phyloP scores from a whole-genome alignment of 768 basidiomycete species.

The Russula lepida region DNA sequence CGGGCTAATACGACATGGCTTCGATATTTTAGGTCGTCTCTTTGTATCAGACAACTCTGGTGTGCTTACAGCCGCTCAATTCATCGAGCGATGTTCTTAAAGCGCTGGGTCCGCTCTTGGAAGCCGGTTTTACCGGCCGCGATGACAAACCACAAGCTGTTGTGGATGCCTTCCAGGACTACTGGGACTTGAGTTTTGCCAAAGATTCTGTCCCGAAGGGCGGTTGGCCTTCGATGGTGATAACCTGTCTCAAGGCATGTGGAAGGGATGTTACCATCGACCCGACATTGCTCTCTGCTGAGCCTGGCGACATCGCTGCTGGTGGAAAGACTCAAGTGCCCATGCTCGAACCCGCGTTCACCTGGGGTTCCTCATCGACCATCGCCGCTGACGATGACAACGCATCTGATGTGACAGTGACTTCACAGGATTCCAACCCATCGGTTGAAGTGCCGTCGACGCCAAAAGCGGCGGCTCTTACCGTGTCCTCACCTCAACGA shows the following conservation, averaged over 20 bases:
- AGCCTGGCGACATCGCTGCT: background rate
- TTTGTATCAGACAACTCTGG: conserved; percentile 52
- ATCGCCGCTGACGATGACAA: conserved; percentile 14
- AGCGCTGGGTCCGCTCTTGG: conserved; percentile 42
- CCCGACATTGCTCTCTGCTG: background rate
- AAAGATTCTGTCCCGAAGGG: conserved; percentile 32
- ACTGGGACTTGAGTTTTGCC: conserved; percentile 49
- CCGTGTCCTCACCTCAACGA: conserved; percentile 11
- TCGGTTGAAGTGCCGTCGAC: conserved; percentile 9
- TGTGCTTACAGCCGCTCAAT: conserved; percentile 44
- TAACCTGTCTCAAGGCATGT: conserved; percentile 27
- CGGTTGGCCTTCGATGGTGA: conserved; percentile 49
- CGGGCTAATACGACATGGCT: conserved; percentile 1
- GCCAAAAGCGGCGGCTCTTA: conserved; percentile 1
- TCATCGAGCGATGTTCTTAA: conserved; percentile 34
- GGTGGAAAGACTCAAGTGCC: background rate
- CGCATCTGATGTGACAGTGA: conserved; percentile 3
- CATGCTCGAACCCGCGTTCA: conserved; percentile 1
- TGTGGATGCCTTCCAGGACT: conserved; percentile 47
- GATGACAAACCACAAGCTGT: conserved; percentile 37
- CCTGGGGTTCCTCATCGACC: conserved; percentile 14
- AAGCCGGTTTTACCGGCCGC: conserved; percentile 49
- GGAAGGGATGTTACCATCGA: conserved; percentile 13
- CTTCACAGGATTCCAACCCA: conserved; percentile 7
- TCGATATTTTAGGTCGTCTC: conserved; percentile 43